Evolutionary conservation across 2,329 filamentous ascomycete species (phyloP), one percentile per base, ranked within the genome.

Genomic region (Ascochyta viciae-villosae): DNA sequence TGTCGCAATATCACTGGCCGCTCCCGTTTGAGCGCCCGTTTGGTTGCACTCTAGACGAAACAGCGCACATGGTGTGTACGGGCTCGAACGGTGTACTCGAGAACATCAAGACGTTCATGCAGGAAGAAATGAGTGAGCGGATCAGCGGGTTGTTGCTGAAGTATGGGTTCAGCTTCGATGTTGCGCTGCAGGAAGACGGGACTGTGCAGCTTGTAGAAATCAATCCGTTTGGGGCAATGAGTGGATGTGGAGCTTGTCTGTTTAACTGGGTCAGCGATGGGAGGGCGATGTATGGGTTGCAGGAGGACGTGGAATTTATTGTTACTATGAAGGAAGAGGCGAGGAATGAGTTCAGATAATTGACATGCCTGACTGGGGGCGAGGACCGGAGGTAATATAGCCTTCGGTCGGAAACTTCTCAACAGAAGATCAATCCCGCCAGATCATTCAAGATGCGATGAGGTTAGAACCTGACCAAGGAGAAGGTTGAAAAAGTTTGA

Each of bases 241-340:
- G 76, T 22, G 74, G 73, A 3, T 81, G 78, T 65, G 78, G 80
- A 7, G 77, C 75, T 24, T 81, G 77, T 59, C 62, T 82, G 24
- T 83, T 80, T 56, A 75, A 82, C 13, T 82, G 79, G 79, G 61
- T 78, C 0, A 67, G 60, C 8, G 76, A 82, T 62, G 65, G 66
- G 3, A 62, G 65, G 4, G 45, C 73, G 6, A 54, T 81, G 35
- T 79, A 80, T 57, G 75, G 76, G 2, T 49, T 71, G 26, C 6
- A 34, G 4, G 60, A 63, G n/a, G 47, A 48, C n/a, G 27, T 31
- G 3, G 6, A 54, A 19, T 57, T 63, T 41, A 34, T 37, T 27
- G 40, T 61, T 19, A 56, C 46, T 5, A 29, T 45, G 15, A 37
- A 57, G 13, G 46, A 42, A 12, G 29, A 13, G 9, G 29, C 4